Conservation (phyloP, 495 filamentous ascomycete genomes). For the Hypoxylon subgilvum region DNA sequence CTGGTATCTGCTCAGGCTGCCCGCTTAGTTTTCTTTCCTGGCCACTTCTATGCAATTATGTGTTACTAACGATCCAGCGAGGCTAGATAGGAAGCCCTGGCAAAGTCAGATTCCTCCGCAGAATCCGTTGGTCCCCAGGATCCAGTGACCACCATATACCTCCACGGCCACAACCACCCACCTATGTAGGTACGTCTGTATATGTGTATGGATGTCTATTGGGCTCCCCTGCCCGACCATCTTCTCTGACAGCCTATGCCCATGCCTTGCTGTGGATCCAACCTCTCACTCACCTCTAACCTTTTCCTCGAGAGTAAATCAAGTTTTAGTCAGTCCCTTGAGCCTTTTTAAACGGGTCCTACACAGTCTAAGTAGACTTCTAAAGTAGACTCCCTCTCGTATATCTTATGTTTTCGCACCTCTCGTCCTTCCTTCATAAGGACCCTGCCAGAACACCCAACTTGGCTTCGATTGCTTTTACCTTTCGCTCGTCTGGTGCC, state of each 20-base stretch:
- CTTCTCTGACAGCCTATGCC: slow-evolving; percentile 31
- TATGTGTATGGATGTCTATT: too few species aligned
- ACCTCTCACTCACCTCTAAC: slow-evolving; percentile 22
- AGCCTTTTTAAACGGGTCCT: slow-evolving; percentile 37
- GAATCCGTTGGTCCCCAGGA: slow-evolving; percentile 13
- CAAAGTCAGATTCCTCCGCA: slow-evolving; percentile 15
- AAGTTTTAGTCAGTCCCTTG: slow-evolving; percentile 36
- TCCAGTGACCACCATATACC: slow-evolving; percentile 20
- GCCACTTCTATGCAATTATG: slow-evolving; percentile 2
- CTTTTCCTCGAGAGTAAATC: slow-evolving; percentile 35
- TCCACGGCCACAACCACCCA: slow-evolving; percentile 18
- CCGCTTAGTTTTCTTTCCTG: neutral
- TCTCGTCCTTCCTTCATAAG: slow-evolving; percentile 35
- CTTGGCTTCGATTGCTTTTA: slow-evolving; percentile 22
- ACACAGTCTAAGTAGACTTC: slow-evolving; percentile 36
- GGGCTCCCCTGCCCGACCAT: slow-evolving; percentile 10
- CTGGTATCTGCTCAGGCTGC: slow-evolving; percentile 1
- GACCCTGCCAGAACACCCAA: slow-evolving; percentile 18
- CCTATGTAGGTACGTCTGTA: too few species aligned
- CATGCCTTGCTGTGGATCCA: slow-evolving; percentile 33
- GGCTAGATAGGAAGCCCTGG: neutral
- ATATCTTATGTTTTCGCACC: slow-evolving; percentile 30
- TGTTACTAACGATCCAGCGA: slow-evolving; percentile 2
- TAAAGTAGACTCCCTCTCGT: too few species aligned
- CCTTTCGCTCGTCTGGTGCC: slow-evolving; percentile 28